Conservation (phyloP, 2,329 filamentous ascomycete species). For the Alternaria brassicae region DNA sequence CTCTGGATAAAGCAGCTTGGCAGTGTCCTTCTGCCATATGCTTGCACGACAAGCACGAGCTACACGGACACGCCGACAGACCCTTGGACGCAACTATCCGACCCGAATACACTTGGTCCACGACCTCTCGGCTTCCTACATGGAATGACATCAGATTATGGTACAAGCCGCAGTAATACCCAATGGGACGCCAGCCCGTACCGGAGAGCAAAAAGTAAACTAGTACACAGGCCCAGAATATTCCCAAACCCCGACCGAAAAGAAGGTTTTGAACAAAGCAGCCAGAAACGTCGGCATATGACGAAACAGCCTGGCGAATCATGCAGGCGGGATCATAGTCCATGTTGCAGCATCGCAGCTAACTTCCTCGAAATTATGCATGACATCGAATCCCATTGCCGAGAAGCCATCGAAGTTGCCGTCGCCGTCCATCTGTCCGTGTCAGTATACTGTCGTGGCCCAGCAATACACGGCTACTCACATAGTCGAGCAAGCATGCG, state of each 20-base stretch:
- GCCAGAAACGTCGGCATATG: not conserved
- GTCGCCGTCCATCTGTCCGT: conserved; percentile 69
- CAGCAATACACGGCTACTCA: conserved; percentile 56
- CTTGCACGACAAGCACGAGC: not conserved
- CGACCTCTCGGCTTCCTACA: conserved; percentile 7
- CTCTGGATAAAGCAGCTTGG: no score
- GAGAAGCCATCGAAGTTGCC: conserved; percentile 75
- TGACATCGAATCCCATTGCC: conserved; percentile 79
- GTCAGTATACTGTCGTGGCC: conserved; percentile 35
- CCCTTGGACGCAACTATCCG: not conserved
- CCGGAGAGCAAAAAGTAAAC: not conserved
- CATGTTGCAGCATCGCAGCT: conserved; percentile 71
- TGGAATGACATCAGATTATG: conserved; percentile 8
- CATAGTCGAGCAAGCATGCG: conserved; percentile 79
- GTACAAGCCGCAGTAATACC: conserved; percentile 1
- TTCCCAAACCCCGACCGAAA: not conserved
- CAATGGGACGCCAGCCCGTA: not conserved
- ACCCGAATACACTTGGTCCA: not conserved
- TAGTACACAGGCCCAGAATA: not conserved
- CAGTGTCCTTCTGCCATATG: no score
- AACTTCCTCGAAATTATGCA: conserved; percentile 84
- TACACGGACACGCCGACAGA: not conserved
- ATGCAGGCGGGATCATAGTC: conserved; percentile 61
- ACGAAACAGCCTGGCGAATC: not conserved
- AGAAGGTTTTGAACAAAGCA: not conserved